Evolutionary conservation across 208 protist genomes (phyloP), one percentile per base, ranked within the genome.

Genomic region (Spongospora subterranea): DNA sequence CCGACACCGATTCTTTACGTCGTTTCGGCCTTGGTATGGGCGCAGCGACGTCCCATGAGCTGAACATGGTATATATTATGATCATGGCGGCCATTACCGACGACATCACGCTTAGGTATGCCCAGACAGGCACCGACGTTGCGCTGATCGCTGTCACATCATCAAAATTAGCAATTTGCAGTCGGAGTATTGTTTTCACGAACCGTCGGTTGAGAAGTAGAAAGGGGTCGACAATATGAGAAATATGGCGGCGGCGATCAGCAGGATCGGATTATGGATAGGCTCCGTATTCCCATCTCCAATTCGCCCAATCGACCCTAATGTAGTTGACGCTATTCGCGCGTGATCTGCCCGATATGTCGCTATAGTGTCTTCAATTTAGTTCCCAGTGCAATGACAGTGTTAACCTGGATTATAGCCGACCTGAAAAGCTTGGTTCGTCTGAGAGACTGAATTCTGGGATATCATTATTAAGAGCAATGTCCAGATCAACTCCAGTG

Each of bases 1-100:
- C n/a, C n/a, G n/a, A n/a, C n/a, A n/a, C n/a, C n/a, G n/a, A n/a
- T n/a, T n/a, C n/a, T n/a, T n/a, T n/a, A n/a, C n/a, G n/a, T n/a
- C n/a, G n/a, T n/a, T n/a, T n/a, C n/a, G n/a, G n/a, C n/a, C n/a
- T n/a, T n/a, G n/a, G n/a, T n/a, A n/a, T n/a, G n/a, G n/a, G n/a
- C n/a, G n/a, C n/a, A n/a, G n/a, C n/a, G n/a, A 82, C 6, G n/a
- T 82, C 71, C 71, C 71, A 82, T 6, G 71, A 82, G n/a, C 35
- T 43, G 71, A 82, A 82, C 71, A 82, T 82, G 71, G 35, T 43
- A n/a, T 82, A 82, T 20, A 82, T 6, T 6, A 82, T 6, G 6
- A 35, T 35, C 6, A 35, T 35, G n/a, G 71, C 6, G 17, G 71
- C 6, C 35, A 43, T 82, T 82, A 82, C 17, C 35, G 71, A 6